A percentile compares a stretch with the other conserved stretches of the same genome.
These are phyloP conservation scores for Xylaria sp. DNA, from an alignment of 2,329 filamentous ascomycete genomes.

Conservation along the genomic window DNA sequence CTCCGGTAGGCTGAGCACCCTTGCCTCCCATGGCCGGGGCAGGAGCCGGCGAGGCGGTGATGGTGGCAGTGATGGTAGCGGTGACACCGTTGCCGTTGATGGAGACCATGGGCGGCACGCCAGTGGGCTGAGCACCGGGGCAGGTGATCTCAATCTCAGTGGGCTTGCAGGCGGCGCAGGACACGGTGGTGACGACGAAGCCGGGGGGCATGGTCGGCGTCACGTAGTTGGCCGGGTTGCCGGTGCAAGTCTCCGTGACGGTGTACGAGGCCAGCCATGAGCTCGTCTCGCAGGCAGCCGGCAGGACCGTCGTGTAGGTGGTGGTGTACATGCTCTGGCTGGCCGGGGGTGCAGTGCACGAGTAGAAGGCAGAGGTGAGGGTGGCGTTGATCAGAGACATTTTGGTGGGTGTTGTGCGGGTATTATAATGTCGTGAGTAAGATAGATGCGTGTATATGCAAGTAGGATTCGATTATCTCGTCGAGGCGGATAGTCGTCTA, in stretches of 20 bases:
- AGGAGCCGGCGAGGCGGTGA: slow-evolving; percentile 19
- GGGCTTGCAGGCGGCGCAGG: slow-evolving; percentile 38
- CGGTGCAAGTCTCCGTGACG: slow-evolving; percentile 41
- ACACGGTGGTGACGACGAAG: slow-evolving; percentile 43
- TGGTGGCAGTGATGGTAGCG: slow-evolving; percentile 28
- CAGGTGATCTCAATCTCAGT: slow-evolving; percentile 42
- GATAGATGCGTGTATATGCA: slow-evolving; percentile 3
- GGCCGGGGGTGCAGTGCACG: slow-evolving; percentile 33
- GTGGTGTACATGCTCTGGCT: slow-evolving; percentile 40
- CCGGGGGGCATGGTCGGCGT: slow-evolving; percentile 40
- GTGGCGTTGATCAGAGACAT: slow-evolving; percentile 35
- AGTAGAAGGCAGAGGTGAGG: slow-evolving; percentile 35
- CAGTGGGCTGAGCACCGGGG: slow-evolving; percentile 39
- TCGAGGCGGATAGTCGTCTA: not conserved
- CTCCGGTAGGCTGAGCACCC: slow-evolving; percentile 7
- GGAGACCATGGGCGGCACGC: slow-evolving; percentile 29
- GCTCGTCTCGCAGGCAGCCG: slow-evolving; percentile 43
- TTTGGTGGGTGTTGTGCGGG: slow-evolving; percentile 13
- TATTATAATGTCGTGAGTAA: not conserved
- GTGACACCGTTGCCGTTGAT: slow-evolving; percentile 43
- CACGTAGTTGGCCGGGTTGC: slow-evolving; percentile 35
- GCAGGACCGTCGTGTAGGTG: slow-evolving; percentile 41
- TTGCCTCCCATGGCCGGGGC: slow-evolving; percentile 7
- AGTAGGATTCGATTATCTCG: not conserved
- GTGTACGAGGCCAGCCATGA: slow-evolving; percentile 47